A percentile compares a stretch with the other conserved stretches of the same genome.
These are phyloP conservation scores for Prunus padus DNA, from an alignment of 306 rosid species.

Conservation along the genomic window DNA sequence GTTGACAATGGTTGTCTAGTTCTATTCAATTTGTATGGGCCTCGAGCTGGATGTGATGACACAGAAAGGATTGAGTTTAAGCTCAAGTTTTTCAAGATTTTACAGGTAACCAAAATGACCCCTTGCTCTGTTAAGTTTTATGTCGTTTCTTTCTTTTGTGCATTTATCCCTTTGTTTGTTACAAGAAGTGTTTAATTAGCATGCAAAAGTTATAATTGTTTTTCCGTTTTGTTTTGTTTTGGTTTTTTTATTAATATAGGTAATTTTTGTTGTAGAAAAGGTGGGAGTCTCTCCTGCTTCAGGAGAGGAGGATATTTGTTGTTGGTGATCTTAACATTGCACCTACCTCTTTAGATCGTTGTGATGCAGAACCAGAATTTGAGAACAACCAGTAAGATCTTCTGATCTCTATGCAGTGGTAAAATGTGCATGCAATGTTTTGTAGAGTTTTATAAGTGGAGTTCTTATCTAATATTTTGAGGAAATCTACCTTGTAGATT, in stretches of 20 bases:
- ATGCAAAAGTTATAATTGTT: constrained; percentile 3
- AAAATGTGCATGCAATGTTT: neutral
- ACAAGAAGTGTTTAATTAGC: neutral
- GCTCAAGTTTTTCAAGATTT: constrained; percentile 59
- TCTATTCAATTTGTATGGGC: constrained; percentile 87
- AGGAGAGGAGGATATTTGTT: constrained; percentile 69
- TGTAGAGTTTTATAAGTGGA: neutral
- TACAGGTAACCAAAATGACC: constrained; percentile 55
- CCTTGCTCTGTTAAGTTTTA: neutral
- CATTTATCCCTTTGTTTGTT: neutral
- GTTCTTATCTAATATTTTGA: constrained; percentile 10
- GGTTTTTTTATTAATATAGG: constrained; percentile 33
- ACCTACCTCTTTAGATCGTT: constrained; percentile 74
- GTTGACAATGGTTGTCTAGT: constrained; percentile 44
- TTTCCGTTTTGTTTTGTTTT: constrained; percentile 6
- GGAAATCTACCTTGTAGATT: constrained; percentile 50
- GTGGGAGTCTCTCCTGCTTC: constrained; percentile 73
- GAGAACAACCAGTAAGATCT: constrained; percentile 69
- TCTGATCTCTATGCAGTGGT: constrained; percentile 27
- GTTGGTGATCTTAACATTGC: constrained; percentile 99
- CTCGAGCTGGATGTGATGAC: constrained; percentile 81
- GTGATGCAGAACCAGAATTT: constrained; percentile 93
- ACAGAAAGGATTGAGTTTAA: constrained; percentile 73
- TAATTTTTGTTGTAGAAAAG: constrained; percentile 64
- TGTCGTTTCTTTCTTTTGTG: neutral